These are phyloP conservation scores for Gamsiella multidivaricata DNA, from an alignment of 192 early-diverging fungal genomes.

Conservation along the genomic window DNA sequence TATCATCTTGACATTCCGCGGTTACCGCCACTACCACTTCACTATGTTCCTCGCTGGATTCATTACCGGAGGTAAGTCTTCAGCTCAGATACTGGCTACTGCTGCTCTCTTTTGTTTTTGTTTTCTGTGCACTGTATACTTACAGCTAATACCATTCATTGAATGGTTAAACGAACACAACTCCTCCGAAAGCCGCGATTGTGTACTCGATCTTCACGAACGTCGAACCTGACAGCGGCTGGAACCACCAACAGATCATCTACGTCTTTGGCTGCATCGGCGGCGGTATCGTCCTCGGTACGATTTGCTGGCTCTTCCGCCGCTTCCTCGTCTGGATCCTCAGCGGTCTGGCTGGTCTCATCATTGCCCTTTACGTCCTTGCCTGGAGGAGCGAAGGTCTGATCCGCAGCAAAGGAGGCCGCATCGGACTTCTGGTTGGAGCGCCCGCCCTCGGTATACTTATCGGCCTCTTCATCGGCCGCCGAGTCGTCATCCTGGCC, in stretches of 20 bases:
- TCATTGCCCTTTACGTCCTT: slow-evolving; percentile 29
- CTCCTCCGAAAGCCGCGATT: slow-evolving; percentile 9
- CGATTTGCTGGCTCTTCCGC: slow-evolving; percentile 13
- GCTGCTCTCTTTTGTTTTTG: slow-evolving; percentile 3
- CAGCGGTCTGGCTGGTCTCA: slow-evolving; percentile 12
- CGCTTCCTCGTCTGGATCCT: slow-evolving; percentile 30
- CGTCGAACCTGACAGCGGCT: slow-evolving; percentile 14
- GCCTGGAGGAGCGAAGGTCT: slow-evolving; percentile 26
- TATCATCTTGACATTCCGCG: slow-evolving; percentile 26
- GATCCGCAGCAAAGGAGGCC: slow-evolving; percentile 33
- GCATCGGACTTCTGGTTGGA: slow-evolving; percentile 37
- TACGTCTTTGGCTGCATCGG: slow-evolving; percentile 42
- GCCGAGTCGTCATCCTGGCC: slow-evolving; percentile 36
- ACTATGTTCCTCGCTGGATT: slow-evolving; percentile 48
- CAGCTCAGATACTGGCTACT: background rate
- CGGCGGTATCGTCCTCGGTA: slow-evolving; percentile 18
- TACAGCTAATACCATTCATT: background rate
- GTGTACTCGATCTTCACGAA: slow-evolving; percentile 39
- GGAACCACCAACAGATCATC: slow-evolving; percentile 35
- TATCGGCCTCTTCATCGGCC: slow-evolving; percentile 24
- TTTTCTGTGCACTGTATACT: background rate
- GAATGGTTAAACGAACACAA: background rate
- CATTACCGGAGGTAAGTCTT: slow-evolving; percentile 30
- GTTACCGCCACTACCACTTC: slow-evolving; percentile 35
- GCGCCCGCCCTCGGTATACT: slow-evolving; percentile 12